Percentiles rank a stretch among this genome's conserved stretches.
Evolutionary conservation across 768 basidiomycete genomes (phyloP).

Genomic region (Mycena rebaudengoi): DNA sequence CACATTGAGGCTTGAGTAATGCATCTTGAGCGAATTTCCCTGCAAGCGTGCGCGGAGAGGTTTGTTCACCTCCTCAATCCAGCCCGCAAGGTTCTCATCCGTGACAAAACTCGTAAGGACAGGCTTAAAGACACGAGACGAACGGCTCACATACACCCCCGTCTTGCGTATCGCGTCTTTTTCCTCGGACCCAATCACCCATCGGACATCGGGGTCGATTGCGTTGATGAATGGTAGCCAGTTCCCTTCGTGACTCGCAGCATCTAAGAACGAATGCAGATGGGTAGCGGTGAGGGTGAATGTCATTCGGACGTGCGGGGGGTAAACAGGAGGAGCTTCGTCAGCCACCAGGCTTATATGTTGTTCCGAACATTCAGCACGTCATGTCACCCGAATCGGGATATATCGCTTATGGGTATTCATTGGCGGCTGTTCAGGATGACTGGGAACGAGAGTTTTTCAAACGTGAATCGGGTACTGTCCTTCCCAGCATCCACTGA

Average conservation of each 20-base stretch:
- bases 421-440: too few species aligned
- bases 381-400: too few species aligned
- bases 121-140: not conserved
- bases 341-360: too few species aligned
- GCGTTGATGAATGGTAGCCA: not conserved
- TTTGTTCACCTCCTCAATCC: not conserved
- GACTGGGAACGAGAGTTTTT: too few species aligned
- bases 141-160: conserved; percentile 12
- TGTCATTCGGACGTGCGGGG: too few species aligned
- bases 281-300: conserved; percentile 9
- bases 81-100: not conserved
- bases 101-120: not conserved
- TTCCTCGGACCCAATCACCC: conserved; percentile 3
- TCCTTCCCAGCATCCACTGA: too few species aligned
- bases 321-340: too few species aligned
- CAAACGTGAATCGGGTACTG: too few species aligned
- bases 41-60: not conserved
- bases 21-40: not conserved
- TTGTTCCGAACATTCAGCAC: too few species aligned
- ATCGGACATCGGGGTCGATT: conserved; percentile 4
- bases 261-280: not conserved
- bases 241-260: not conserved
- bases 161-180: not conserved
- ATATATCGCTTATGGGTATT: too few species aligned
- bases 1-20: not conserved